phyloP scores from a whole-genome alignment of 129 eudicot genomes.

The Heracleum sosnowskyi region DNA sequence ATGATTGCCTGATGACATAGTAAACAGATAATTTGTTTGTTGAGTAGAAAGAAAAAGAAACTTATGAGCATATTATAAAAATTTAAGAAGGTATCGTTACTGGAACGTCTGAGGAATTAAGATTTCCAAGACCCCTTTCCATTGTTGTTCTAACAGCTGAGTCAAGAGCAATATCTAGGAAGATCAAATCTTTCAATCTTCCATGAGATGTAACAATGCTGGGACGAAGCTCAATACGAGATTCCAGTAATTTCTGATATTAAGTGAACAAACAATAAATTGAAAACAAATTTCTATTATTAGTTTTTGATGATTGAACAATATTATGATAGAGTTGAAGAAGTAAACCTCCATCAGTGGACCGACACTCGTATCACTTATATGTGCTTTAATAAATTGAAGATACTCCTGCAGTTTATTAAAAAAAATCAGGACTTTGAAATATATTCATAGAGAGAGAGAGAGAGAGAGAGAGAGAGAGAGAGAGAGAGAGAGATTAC shows the following conservation, averaged over 20 bases:
- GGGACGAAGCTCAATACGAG: constrained; percentile 23
- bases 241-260: constrained; percentile 17
- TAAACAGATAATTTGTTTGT: background rate
- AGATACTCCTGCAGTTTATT: constrained; percentile 15
- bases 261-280: background rate
- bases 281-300: background rate
- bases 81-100: background rate
- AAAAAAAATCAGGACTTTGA: background rate
- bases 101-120: constrained; percentile 7
- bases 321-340: background rate
- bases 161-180: constrained; percentile 22
- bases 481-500: too few relatives aligned
- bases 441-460: background rate
- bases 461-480: too few relatives aligned
- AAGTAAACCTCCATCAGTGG: constrained; percentile 12
- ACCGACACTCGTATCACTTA: constrained; percentile 15
- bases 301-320: background rate
- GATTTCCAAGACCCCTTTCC: constrained; percentile 16
- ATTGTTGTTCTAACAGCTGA: constrained; percentile 18
- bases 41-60: background rate
- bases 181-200: constrained; percentile 17
- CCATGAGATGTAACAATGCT: constrained; percentile 13
- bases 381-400: constrained; percentile 17
- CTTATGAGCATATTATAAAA: background rate
- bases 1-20: constrained; percentile 18